A percentile compares a stretch with the other conserved stretches of the same genome.
These are phyloP conservation scores for Chamaecyparis obtusa DNA, from an alignment of 75 land plant species.

Conservation along the genomic window DNA sequence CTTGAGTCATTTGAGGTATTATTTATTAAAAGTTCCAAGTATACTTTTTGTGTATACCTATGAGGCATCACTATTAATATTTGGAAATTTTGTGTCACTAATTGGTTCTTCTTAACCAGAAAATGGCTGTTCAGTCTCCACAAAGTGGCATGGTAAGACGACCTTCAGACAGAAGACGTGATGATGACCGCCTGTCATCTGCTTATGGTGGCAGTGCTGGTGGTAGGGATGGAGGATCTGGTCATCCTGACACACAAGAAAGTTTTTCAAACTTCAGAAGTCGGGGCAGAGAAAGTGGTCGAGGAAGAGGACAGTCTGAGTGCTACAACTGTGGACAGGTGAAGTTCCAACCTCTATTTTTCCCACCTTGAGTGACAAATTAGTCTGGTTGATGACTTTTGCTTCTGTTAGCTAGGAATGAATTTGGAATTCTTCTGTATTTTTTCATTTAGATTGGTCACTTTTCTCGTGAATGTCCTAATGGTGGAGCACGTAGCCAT, in stretches of 20 bases:
- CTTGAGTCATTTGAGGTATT: conserved; percentile 40
- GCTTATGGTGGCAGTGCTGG: conserved; percentile 15
- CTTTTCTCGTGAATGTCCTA: conserved; percentile 41
- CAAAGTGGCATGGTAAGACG: conserved; percentile 35
- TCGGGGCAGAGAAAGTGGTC: conserved; percentile 22
- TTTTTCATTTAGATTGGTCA: conserved; percentile 23
- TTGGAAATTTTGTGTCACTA: neutral
- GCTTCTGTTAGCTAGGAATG: neutral
- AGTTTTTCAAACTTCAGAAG: conserved; percentile 25
- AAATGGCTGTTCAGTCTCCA: conserved; percentile 28
- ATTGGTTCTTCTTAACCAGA: conserved; percentile 18
- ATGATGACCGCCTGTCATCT: conserved; percentile 11
- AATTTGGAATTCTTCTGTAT: neutral
- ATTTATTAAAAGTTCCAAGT: neutral
- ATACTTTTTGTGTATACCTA: neutral
- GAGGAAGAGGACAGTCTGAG: conserved; percentile 19
- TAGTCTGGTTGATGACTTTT: neutral
- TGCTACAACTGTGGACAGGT: conserved; percentile 54
- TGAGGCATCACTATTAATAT: neutral
- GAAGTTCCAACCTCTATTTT: neutral
- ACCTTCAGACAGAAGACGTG: conserved; percentile 25
- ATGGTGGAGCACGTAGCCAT: conserved; percentile 15
- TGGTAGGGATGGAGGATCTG: conserved; percentile 14
- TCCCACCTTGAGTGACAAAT: neutral
- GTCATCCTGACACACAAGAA: conserved; percentile 9